phyloP scores from a whole-genome alignment of 495 filamentous ascomycete genomes.

The Penicillium atrosanguineum region DNA sequence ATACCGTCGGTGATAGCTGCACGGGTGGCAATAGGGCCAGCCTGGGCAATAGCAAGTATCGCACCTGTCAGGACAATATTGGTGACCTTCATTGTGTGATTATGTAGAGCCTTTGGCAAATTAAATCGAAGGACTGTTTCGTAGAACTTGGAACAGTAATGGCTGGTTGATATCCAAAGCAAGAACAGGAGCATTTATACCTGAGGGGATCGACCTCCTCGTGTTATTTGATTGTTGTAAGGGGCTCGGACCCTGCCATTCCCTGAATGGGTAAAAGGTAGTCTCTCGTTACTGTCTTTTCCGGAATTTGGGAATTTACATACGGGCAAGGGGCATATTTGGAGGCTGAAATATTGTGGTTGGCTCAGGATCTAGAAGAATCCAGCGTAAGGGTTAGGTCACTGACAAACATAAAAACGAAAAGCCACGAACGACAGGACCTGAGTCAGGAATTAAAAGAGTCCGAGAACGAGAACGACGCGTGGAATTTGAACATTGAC shows the following conservation, averaged over 20 bases:
- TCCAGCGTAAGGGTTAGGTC: not conserved
- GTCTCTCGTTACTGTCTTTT: not conserved
- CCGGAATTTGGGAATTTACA: not conserved
- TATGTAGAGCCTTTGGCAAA: not conserved
- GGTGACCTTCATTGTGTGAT: too few species aligned
- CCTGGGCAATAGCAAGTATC: too few species aligned
- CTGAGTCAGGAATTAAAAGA: not conserved
- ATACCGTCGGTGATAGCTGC: not conserved
- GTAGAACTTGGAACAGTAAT: too few species aligned
- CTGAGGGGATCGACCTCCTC: not conserved
- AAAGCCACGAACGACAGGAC: not conserved
- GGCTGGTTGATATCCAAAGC: not conserved
- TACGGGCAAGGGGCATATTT: not conserved
- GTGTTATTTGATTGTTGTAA: not conserved
- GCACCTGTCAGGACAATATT: not conserved
- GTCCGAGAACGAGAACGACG: not conserved
- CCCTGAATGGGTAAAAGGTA: not conserved
- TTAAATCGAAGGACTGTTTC: not conserved
- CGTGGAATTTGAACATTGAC: too few species aligned
- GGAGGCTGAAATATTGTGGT: too few species aligned
- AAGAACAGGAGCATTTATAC: not conserved
- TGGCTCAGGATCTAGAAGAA: not conserved
- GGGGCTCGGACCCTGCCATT: not conserved
- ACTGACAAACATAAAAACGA: not conserved
- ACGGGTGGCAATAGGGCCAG: too few species aligned